Percentiles rank a stretch among this genome's conserved stretches.
These are phyloP conservation scores for Macroventuria anomochaeta DNA, from an alignment of 2,329 filamentous ascomycete species.

Conservation along the genomic window DNA sequence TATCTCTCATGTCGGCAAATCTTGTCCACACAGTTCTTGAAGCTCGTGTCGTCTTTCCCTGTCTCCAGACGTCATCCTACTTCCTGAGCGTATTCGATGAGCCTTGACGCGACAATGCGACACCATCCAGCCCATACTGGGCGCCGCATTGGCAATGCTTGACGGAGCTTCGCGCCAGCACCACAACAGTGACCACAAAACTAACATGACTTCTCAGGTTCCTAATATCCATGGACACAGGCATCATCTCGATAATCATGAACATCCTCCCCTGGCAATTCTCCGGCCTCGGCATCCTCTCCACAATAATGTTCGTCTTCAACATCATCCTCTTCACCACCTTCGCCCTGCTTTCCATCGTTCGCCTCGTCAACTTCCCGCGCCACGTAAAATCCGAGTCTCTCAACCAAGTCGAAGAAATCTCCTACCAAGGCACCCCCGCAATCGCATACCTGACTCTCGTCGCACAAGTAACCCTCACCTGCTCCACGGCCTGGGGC, in stretches of 20 bases:
- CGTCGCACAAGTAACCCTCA: slow-evolving; percentile 67
- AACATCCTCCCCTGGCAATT: slow-evolving; percentile 66
- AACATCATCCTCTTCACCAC: slow-evolving; percentile 23
- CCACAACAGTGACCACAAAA: neutral
- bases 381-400: slow-evolving; percentile 32
- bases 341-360: slow-evolving; percentile 19
- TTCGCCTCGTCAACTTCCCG: slow-evolving; percentile 10
- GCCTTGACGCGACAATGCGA: neutral
- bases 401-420: slow-evolving; percentile 68
- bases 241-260: slow-evolving; percentile 65
- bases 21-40: neutral
- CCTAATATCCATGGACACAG: slow-evolving; percentile 57
- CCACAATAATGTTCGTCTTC: slow-evolving; percentile 26
- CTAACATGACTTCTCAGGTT: slow-evolving; percentile 16
- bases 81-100: neutral
- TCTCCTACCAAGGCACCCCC: slow-evolving; percentile 67
- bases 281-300: slow-evolving; percentile 51
- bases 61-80: neutral
- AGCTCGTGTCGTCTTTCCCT: neutral
- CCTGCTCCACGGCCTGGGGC: slow-evolving; percentile 68
- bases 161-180: neutral
- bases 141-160: slow-evolving; percentile 1
- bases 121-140: neutral
- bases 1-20: neutral
- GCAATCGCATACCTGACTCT: slow-evolving; percentile 66